Percentiles rank a stretch among this genome's conserved stretches.
Evolutionary conservation across 2,329 filamentous ascomycete species (phyloP).

Genomic region (Ustulina deusta): DNA sequence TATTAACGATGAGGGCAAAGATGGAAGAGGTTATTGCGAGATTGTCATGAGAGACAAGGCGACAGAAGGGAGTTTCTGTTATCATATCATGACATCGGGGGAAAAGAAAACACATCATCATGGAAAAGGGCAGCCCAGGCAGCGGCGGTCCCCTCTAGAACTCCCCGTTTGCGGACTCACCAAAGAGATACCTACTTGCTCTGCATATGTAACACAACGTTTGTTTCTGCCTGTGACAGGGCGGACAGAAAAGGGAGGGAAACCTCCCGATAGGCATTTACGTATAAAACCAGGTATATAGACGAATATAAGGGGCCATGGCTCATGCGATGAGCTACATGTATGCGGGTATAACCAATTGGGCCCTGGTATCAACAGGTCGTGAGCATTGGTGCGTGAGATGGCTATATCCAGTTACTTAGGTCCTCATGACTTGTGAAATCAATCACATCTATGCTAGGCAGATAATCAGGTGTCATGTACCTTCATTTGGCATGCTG

Average conservation of each 20-base stretch:
- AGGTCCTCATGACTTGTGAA: not conserved
- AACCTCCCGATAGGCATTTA: not conserved
- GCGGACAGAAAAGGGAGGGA: not conserved
- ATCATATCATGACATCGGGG: not conserved
- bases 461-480: not conserved
- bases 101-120: not conserved
- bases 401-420: not conserved
- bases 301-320: not conserved
- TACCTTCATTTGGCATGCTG: not conserved
- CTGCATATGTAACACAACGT: conserved; percentile 10
- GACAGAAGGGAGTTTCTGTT: not conserved
- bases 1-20: conserved; percentile 12
- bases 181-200: conserved; percentile 25
- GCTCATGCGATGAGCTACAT: not conserved
- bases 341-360: not conserved
- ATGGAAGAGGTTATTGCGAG: conserved; percentile 11
- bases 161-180: conserved; percentile 6
- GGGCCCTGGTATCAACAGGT: not conserved
- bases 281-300: not conserved
- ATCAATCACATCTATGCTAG: not conserved
- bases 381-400: not conserved
- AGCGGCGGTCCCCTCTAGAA: not conserved
- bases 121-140: not conserved
- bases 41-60: conserved; percentile 1
- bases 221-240: not conserved